A percentile compares a stretch with the other conserved stretches of the same genome.
Conservation (phyloP, 108 stramenopile genomes). For the Pseudonitzschia multiseries region DNA sequence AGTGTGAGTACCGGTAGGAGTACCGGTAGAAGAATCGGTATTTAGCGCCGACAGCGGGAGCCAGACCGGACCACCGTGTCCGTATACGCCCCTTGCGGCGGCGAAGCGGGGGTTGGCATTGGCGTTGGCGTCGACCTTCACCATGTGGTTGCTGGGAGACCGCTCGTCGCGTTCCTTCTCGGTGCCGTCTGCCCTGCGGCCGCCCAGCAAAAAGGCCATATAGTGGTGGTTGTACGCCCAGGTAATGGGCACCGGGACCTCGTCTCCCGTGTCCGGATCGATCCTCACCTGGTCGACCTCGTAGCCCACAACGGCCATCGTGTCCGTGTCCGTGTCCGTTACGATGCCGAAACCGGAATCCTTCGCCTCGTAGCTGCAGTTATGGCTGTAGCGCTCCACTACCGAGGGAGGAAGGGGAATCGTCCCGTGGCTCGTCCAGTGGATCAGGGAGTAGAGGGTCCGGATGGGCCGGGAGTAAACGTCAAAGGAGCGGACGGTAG, state of each 20-base stretch:
- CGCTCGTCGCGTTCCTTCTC: background rate
- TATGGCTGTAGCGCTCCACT: constrained; percentile 30
- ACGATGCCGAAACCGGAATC: background rate
- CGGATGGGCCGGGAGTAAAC: constrained; percentile 34
- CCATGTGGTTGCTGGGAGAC: background rate
- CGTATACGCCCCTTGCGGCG: background rate
- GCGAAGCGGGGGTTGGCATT: too few species aligned
- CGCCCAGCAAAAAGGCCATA: constrained; percentile 18
- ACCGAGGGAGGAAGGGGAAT: constrained; percentile 36
- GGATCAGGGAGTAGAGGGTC: constrained; percentile 32
- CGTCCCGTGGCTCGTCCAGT: constrained; percentile 36
- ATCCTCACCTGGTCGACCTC: constrained; percentile 44
- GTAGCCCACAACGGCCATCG: constrained; percentile 47
- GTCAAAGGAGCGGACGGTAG: constrained; percentile 30
- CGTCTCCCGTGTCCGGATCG: constrained; percentile 14
- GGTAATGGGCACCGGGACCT: constrained; percentile 46
- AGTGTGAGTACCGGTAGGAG: background rate
- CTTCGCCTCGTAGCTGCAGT: background rate
- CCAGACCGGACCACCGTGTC: constrained; percentile 4
- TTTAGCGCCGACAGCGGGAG: background rate
- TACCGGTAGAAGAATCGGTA: background rate
- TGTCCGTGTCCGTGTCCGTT: background rate
- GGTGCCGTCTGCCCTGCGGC: background rate
- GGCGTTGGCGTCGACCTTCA: background rate
- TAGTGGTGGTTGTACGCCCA: constrained; percentile 57